Percentiles rank a stretch among this genome's conserved stretches.
phyloP scores from a whole-genome alignment of 225 moss, liverwort and hornwort genomes.

The Pseudisothecium myosuroides region DNA sequence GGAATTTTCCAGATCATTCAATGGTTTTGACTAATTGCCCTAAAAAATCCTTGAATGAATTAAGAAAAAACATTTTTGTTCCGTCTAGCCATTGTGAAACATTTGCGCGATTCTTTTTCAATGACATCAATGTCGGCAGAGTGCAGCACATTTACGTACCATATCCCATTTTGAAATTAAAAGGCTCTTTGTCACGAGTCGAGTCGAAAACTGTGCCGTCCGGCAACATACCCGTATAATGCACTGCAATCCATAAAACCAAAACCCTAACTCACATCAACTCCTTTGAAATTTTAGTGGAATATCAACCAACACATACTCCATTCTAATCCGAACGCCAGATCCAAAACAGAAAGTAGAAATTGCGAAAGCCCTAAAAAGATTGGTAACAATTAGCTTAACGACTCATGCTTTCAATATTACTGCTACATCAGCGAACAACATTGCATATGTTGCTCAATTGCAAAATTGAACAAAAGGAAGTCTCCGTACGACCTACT shows the following conservation, averaged over 20 bases:
- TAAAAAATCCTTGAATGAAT: background rate
- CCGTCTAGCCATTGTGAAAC: too few relatives aligned
- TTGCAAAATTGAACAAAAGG: background rate
- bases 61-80: background rate
- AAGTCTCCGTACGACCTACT: background rate
- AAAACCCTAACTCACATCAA: background rate
- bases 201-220: slow-evolving; percentile 80
- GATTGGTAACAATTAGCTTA: background rate
- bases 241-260: slow-evolving; percentile 31
- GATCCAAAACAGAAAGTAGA: background rate
- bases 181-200: slow-evolving; percentile 56
- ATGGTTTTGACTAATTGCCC: background rate
- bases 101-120: background rate
- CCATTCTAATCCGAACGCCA: background rate
- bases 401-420: background rate
- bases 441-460: background rate
- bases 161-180: slow-evolving; percentile 41
- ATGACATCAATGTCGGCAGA: background rate
- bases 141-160: background rate
- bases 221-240: slow-evolving; percentile 60
- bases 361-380: background rate
- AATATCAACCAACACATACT: background rate
- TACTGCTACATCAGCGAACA: background rate
- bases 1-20: background rate
- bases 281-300: background rate